Evolutionary conservation across 1,284 basidiomycete genomes (phyloP), one percentile per base, ranked within the genome.

Genomic region (Ceratobasidium sp.): DNA sequence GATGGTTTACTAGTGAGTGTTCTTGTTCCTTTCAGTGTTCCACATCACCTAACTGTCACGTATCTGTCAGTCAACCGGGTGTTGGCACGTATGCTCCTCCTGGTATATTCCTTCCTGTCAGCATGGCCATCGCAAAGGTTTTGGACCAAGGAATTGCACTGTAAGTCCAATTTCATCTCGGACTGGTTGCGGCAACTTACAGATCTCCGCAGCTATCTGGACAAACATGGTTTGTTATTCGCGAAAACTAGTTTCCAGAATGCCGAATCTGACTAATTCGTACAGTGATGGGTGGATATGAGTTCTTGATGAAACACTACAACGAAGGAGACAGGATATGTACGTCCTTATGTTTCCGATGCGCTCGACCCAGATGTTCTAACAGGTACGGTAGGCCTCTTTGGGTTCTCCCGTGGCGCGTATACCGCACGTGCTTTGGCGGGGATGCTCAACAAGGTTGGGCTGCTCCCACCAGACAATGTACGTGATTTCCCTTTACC

Each of bases 351-450:
- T 33, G 2, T 44, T 33, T 24, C 56, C 22, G 44, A 8, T 7
- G 22, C 36, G 36, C 44, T 45, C 31, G 24, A 56, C 8, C 31
- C 19, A n/a, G 1, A 41, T 24, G 8, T 50, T 29, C 19, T 17
- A 19, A 31, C 17, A 41, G 36, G 19, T 29, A 62, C 36, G 59
- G 15, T n/a, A 71, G 74, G 75, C 36, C 53, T 79, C 6, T 79
- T 83, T 59, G 82, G 82, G 24, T 83, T 83, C 64, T 79, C 78
- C 6, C 77, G 82, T 9, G 82, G 82, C 1, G 82, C 82, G 4
- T 78, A 69, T 63, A 83, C 82, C 0, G 82, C 82, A 4, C 76
- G 82, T 2, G 81, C 81, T 22, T 77, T 83, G 27, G 81, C 81
- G 27, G 82, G 82, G 9, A 80, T 83, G 77, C 76, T 83, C 51